A percentile compares a stretch with the other conserved stretches of the same genome.
These are phyloP conservation scores for Kalmusia sp. DNA, from an alignment of 2,329 filamentous ascomycete genomes.

Conservation along the genomic window DNA sequence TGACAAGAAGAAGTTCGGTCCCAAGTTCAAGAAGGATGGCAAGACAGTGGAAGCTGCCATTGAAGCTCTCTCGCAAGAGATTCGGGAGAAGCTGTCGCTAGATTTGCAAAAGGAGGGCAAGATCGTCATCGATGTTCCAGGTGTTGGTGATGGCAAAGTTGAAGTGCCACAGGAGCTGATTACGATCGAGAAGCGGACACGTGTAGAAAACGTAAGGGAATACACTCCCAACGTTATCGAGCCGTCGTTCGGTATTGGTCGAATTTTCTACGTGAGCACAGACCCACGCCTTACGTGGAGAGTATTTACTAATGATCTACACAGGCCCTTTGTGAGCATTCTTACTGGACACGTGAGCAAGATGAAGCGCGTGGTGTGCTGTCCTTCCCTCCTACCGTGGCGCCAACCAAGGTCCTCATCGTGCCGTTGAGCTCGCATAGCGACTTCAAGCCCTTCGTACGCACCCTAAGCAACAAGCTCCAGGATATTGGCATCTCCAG, in stretches of 20 bases:
- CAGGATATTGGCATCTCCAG: constrained; percentile 79
- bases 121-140: constrained; percentile 76
- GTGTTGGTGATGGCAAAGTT: constrained; percentile 73
- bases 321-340: constrained; percentile 91
- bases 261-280: constrained; percentile 76
- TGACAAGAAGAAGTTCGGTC: constrained; percentile 95
- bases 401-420: constrained; percentile 94
- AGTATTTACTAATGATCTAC: constrained; percentile 65
- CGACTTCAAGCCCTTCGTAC: constrained; percentile 80
- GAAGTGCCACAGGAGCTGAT: constrained; percentile 82
- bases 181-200: constrained; percentile 81
- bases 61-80: constrained; percentile 75
- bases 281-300: not conserved
- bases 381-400: constrained; percentile 77
- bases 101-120: constrained; percentile 76
- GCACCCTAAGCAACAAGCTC: constrained; percentile 76
- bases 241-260: constrained; percentile 95
- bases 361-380: constrained; percentile 84
- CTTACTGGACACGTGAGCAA: constrained; percentile 87
- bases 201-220: constrained; percentile 83
- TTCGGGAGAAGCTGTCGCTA: constrained; percentile 80
- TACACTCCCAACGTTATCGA: constrained; percentile 97
- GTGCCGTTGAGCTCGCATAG: constrained; percentile 84
- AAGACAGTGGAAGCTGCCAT: constrained; percentile 84
- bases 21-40: constrained; percentile 88